These are phyloP conservation scores for Elymus sibiricus DNA, from an alignment of 176 grass and related monocot genomes.

Conservation along the genomic window DNA sequence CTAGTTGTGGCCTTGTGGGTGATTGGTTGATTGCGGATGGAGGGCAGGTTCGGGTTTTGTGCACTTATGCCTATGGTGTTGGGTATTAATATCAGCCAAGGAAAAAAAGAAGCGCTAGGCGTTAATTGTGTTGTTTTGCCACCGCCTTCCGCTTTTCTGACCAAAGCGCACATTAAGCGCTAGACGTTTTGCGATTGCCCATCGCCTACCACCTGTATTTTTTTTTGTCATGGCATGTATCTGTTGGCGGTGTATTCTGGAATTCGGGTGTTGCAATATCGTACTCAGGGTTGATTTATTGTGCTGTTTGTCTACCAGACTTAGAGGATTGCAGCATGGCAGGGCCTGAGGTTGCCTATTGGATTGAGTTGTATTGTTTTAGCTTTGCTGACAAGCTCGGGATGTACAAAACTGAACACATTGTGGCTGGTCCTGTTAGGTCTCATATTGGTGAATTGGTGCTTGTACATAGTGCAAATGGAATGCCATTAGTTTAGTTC, in stretches of 20 bases:
- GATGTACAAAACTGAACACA: background rate
- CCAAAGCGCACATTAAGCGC: background rate
- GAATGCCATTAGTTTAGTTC: background rate
- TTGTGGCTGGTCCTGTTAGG: background rate
- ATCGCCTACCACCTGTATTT: background rate
- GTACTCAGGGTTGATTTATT: background rate
- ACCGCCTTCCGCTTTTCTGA: background rate
- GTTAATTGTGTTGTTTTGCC: background rate
- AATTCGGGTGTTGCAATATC: background rate
- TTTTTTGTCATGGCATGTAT: background rate
- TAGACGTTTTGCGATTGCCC: background rate
- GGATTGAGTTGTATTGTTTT: background rate
- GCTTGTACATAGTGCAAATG: background rate
- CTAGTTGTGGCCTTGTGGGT: background rate
- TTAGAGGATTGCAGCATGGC: background rate
- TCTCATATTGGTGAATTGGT: constrained; percentile 1
- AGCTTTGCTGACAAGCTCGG: background rate
- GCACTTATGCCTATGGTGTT: background rate
- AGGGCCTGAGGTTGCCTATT: background rate
- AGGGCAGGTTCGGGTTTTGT: background rate
- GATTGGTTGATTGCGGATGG: background rate
- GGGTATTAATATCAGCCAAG: background rate
- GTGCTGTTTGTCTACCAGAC: background rate
- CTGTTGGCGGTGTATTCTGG: background rate
- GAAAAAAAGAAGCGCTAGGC: background rate